Percentiles rank a stretch among this genome's conserved stretches.
Conservation (phyloP, 108 stramenopile genomes). For the Nitzschia palea region DNA sequence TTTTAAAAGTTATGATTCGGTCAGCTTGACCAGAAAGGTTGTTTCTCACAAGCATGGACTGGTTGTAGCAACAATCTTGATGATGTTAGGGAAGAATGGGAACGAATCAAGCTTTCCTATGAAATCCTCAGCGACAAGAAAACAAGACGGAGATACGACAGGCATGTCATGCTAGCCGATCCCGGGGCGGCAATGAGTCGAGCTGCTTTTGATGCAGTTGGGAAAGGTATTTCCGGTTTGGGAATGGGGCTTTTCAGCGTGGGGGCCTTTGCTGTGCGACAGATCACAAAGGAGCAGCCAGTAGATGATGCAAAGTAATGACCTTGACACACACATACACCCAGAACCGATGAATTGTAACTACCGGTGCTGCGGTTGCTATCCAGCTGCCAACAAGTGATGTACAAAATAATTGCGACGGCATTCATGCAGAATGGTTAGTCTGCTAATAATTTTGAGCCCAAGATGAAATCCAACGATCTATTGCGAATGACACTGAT, state of each 20-base stretch:
- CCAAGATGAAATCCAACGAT: no score
- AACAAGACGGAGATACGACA: conserved; percentile 57
- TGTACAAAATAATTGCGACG: no score
- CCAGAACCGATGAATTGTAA: no score
- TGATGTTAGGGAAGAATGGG: conserved; percentile 78
- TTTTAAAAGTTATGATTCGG: neutral
- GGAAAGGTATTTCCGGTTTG: conserved; percentile 37
- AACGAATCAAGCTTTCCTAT: conserved; percentile 72
- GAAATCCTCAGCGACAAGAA: conserved; percentile 63
- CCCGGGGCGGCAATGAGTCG: conserved; percentile 65
- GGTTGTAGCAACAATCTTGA: conserved; percentile 55
- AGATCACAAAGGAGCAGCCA: neutral
- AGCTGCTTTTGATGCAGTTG: conserved; percentile 54
- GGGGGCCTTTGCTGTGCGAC: conserved; percentile 25
- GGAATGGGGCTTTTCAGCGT: conserved; percentile 45
- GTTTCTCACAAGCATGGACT: neutral
- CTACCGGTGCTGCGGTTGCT: no score
- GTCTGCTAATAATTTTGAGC: no score
- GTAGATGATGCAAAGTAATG: no score
- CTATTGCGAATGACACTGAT: no score
- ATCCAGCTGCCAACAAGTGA: no score
- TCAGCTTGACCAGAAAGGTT: neutral
- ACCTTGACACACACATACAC: no score
- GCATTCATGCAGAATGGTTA: no score
- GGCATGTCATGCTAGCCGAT: conserved; percentile 56